Percentiles rank a stretch among this genome's conserved stretches.
These are phyloP conservation scores for Rostrohypoxylon terebratum DNA, from an alignment of 495 filamentous ascomycete genomes.

Conservation along the genomic window DNA sequence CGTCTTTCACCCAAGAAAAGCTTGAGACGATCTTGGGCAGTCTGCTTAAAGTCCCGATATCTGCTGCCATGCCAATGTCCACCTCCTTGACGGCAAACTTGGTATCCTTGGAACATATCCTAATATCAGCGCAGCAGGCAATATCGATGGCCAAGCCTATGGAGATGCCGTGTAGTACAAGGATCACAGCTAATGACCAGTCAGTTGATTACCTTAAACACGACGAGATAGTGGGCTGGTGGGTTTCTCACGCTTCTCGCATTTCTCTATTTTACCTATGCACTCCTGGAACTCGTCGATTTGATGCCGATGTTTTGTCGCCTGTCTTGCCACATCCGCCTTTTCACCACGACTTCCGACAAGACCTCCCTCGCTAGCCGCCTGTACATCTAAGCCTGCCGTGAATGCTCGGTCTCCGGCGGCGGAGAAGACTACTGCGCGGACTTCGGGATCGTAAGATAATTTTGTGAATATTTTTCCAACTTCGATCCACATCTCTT, in stretches of 20 bases:
- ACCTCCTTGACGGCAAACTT: constrained; percentile 91
- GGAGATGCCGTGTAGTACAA: constrained; percentile 81
- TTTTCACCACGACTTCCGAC: constrained; percentile 47
- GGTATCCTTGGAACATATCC: constrained; percentile 72
- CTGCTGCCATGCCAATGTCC: constrained; percentile 93
- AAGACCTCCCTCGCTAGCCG: constrained; percentile 61
- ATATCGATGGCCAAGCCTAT: constrained; percentile 90
- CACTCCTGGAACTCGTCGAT: constrained; percentile 83
- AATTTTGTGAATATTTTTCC: constrained; percentile 77
- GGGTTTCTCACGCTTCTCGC: constrained; percentile 80
- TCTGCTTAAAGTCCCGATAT: constrained; percentile 88
- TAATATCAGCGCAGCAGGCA: constrained; percentile 79
- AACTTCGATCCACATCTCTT: constrained; percentile 92
- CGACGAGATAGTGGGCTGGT: neutral
- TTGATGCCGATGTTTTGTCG: constrained; percentile 70
- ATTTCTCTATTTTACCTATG: constrained; percentile 80
- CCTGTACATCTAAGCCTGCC: constrained; percentile 82
- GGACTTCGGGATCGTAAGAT: constrained; percentile 76
- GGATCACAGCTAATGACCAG: constrained; percentile 73
- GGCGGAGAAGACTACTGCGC: constrained; percentile 83
- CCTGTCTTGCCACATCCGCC: constrained; percentile 74
- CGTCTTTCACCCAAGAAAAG: constrained; percentile 90
- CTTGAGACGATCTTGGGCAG: constrained; percentile 86
- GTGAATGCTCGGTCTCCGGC: constrained; percentile 88
- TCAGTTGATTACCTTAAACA: constrained; percentile 24